Evolutionary conservation across 1,139 yeast genomes (phyloP).

Genomic region (Geotrichum reessii): DNA sequence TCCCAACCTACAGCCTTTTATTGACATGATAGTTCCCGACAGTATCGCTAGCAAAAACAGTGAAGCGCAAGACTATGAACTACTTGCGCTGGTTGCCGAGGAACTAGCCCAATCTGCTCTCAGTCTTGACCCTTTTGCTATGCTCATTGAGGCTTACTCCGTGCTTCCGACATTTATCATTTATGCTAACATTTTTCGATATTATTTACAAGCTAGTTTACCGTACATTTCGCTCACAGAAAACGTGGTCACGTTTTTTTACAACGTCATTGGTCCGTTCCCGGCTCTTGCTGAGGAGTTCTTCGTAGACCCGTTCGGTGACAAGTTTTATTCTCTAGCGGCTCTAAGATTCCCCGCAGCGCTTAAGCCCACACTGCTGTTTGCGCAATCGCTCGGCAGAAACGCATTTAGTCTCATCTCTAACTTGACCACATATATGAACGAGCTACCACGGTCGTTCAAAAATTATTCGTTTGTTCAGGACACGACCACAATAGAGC

Average conservation of each 20-base stretch:
- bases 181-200: constrained; percentile 54
- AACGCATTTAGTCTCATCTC: constrained; percentile 60
- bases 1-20: constrained; percentile 27
- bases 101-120: constrained; percentile 37
- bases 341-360: constrained; percentile 74
- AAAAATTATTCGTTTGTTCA: constrained; percentile 34
- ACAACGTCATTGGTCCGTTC: constrained; percentile 46
- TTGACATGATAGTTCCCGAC: constrained; percentile 19
- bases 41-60: constrained; percentile 8
- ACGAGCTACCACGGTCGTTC: constrained; percentile 34
- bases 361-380: constrained; percentile 54
- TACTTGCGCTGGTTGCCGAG: constrained; percentile 23
- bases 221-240: constrained; percentile 60
- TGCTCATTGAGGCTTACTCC: constrained; percentile 40
- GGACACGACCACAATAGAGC: constrained; percentile 36
- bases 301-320: constrained; percentile 51
- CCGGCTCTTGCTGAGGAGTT: constrained; percentile 57
- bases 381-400: constrained; percentile 55
- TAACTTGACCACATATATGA: constrained; percentile 57
- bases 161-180: constrained; percentile 43
- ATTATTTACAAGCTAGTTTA: constrained; percentile 53
- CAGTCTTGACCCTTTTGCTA: constrained; percentile 42
- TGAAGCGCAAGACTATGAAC: constrained; percentile 12
- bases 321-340: constrained; percentile 52
- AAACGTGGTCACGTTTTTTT: constrained; percentile 48